These are phyloP conservation scores for Actinomortierella ambigua DNA, from an alignment of 371 early-diverging fungal species.

Conservation along the genomic window DNA sequence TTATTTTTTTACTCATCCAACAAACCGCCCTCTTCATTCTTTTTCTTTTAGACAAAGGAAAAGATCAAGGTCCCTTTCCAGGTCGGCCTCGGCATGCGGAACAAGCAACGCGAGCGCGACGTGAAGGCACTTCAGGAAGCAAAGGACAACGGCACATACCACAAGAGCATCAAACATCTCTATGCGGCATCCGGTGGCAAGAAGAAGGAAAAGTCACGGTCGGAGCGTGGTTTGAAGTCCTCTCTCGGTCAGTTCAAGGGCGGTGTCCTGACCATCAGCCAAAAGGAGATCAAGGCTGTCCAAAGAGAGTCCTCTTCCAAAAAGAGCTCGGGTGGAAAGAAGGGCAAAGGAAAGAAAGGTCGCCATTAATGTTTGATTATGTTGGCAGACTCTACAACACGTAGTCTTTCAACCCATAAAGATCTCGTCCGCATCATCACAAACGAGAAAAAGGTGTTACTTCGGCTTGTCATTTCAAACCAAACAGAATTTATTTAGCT, in stretches of 20 bases:
- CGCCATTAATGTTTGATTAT: conserved; percentile 9
- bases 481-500: conserved; percentile 9
- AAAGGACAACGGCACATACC: conserved; percentile 47
- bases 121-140: conserved; percentile 40
- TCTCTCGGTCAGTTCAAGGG: conserved; percentile 46
- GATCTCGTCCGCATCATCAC: too few species aligned
- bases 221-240: conserved; percentile 38
- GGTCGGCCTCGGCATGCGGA: conserved; percentile 38
- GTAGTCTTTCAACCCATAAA: too few species aligned
- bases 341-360: conserved; percentile 30
- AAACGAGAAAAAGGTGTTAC: too few species aligned
- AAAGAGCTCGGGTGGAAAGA: conserved; percentile 22
- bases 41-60: conserved; percentile 32
- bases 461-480: too few species aligned
- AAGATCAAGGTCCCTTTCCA: conserved; percentile 30
- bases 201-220: conserved; percentile 31
- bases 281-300: conserved; percentile 40
- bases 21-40: too few species aligned
- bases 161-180: conserved; percentile 44
- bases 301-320: conserved; percentile 37
- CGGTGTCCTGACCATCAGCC: conserved; percentile 22
- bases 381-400: neutral
- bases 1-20: neutral
- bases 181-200: conserved; percentile 45
- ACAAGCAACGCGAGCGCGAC: conserved; percentile 43